Base-by-base conservation (phyloP, 2,329 filamentous ascomycete genomes). In the Endothia cerciana region DNA sequence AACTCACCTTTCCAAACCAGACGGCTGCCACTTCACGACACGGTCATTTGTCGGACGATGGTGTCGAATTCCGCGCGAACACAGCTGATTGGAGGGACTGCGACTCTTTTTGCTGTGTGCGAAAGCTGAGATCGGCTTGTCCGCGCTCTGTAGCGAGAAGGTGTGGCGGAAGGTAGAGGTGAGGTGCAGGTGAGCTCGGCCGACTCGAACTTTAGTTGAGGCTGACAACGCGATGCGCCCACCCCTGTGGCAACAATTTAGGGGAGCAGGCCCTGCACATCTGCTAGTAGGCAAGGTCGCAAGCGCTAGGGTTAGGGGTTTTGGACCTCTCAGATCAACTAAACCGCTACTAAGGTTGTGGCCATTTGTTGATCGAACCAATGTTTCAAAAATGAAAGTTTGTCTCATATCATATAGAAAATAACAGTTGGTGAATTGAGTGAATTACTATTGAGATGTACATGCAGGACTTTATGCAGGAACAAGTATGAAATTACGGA, bases 141-240 rank as follows among this genome's bases (percentile, higher is more conserved):
- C 15, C 51, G 51, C 28, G 30, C 30, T 43, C 8, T 30, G 13
- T 30, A 40, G 28, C 38, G 40, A 43, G 25, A 25, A 19, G 10
- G 13, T 7, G 15, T 8, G 15, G 40, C 22, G 10, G 19, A 19
- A 53, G 10, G 1, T 7, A 38, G 19, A 40, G 33, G 25, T 53
- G 28, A 43, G 33, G 33, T 17, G 47, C 19, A 28, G 61, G 22
- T 53, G 51, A 49, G 49, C 28, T 67, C 15, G 30, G 30, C n/a
- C 45, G 62, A 7, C 36, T n/a, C 33, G 33, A 47, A 59, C 36
- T 61, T 45, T 59, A 60, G 47, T 45, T 22, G 13, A 45, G 38
- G 25, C 15, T 43, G 57, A 28, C 38, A 45, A 19, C 57, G 57
- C 38, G 57, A 59, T 59, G 57, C 57, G 38, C 11, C 25, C 1